These are phyloP conservation scores for Xanthoparmelia taractica DNA, from an alignment of 495 filamentous ascomycete genomes.

Conservation along the genomic window DNA sequence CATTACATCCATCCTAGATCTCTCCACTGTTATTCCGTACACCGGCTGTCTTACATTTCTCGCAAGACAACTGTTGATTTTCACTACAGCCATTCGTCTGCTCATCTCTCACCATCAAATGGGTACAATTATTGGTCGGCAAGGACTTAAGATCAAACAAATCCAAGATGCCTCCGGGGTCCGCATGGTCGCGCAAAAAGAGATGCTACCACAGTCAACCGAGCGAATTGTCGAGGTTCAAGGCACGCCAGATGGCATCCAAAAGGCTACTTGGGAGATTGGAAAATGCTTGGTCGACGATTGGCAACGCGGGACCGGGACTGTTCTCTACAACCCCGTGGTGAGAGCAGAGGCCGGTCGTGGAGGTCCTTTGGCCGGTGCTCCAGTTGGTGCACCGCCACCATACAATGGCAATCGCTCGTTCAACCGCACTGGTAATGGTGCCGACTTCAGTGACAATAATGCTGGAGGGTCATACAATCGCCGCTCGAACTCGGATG, in stretches of 20 bases:
- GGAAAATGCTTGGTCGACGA: conserved; percentile 98
- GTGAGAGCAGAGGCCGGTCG: conserved; percentile 66
- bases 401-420: conserved; percentile 56
- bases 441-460: conserved; percentile 87
- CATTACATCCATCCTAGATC: neutral
- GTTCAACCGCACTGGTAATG: conserved; percentile 90
- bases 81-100: conserved; percentile 72
- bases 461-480: conserved; percentile 53
- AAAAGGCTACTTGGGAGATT: conserved; percentile 96
- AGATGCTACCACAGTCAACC: conserved; percentile 99
- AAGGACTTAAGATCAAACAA: conserved; percentile 97
- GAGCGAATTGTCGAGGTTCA: conserved; percentile 96
- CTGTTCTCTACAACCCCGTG: conserved; percentile 92
- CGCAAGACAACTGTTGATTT: conserved; percentile 26
- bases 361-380: conserved; percentile 42
- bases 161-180: conserved; percentile 96
- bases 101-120: conserved; percentile 99
- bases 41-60: neutral
- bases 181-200: conserved; percentile 98
- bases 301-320: conserved; percentile 91
- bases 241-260: conserved; percentile 85
- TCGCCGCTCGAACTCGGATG: conserved; percentile 76
- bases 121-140: conserved; percentile 96
- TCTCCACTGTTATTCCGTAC: neutral
- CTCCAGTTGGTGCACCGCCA: conserved; percentile 29